phyloP scores from a whole-genome alignment of 2,329 filamentous ascomycete species.

The Lasiodiplodia citricola region DNA sequence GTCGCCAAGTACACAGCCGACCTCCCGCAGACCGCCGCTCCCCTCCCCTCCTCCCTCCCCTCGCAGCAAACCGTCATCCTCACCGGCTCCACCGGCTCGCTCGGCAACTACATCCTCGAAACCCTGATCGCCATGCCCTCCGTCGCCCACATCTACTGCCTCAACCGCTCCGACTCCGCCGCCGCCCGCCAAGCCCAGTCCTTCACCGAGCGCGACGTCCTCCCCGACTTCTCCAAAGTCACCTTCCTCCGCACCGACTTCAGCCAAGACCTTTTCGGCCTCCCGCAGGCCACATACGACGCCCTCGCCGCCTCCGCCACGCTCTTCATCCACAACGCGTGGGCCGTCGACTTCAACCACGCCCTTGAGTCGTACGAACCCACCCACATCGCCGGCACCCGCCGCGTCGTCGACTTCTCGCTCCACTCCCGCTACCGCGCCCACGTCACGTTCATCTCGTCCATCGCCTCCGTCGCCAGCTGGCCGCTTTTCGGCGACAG shows the following conservation, averaged over 20 bases:
- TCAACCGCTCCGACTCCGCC: conserved; percentile 26
- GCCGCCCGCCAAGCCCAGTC: neutral
- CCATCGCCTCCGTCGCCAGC: conserved; percentile 42
- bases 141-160: conserved; percentile 27
- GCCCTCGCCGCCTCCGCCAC: conserved; percentile 28
- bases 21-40: conserved; percentile 25
- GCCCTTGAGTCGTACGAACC: conserved; percentile 37
- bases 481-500: conserved; percentile 27
- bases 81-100: conserved; percentile 30
- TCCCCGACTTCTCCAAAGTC: conserved; percentile 21
- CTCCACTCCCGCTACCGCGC: conserved; percentile 28
- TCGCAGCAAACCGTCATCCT: conserved; percentile 28
- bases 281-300: conserved; percentile 17
- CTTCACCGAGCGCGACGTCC: conserved; percentile 11
- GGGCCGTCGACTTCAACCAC: conserved; percentile 46
- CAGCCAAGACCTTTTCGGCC: conserved; percentile 26
- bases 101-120: conserved; percentile 29
- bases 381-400: conserved; percentile 36
- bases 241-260: conserved; percentile 28
- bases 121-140: conserved; percentile 24
- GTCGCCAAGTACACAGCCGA: conserved; percentile 38
- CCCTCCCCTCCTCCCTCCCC: conserved; percentile 1
- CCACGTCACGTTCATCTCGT: conserved; percentile 46
- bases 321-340: conserved; percentile 44
- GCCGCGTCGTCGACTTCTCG: conserved; percentile 45